These are phyloP conservation scores for Cairneyella variabilis DNA, from an alignment of 495 filamentous ascomycete species.

Conservation along the genomic window DNA sequence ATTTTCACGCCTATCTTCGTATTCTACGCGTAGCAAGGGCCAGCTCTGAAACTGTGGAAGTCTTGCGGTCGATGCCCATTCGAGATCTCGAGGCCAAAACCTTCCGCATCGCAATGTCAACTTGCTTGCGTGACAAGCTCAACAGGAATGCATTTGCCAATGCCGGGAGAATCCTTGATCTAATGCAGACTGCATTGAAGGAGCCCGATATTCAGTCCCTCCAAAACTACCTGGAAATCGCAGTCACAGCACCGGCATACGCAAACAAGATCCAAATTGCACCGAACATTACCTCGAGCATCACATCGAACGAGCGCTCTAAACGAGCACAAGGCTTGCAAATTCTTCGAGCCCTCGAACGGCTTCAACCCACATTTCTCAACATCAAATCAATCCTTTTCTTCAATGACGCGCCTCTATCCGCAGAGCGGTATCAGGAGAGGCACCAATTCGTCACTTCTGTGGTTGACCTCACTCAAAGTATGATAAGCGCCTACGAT, in stretches of 20 bases:
- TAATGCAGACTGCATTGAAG: slow-evolving; percentile 44
- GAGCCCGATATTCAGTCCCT: slow-evolving; percentile 40
- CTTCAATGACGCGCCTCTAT: not conserved
- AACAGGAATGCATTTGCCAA: slow-evolving; percentile 58
- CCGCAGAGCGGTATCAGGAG: not conserved
- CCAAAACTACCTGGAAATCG: slow-evolving; percentile 35
- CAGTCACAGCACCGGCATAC: slow-evolving; percentile 11
- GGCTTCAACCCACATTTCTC: slow-evolving; percentile 14
- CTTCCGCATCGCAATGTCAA: slow-evolving; percentile 67
- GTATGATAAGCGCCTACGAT: slow-evolving; percentile 22
- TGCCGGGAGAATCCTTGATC: slow-evolving; percentile 52
- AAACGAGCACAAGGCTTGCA: slow-evolving; percentile 16
- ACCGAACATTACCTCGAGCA: not conserved
- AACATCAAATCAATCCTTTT: slow-evolving; percentile 18
- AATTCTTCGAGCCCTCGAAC: slow-evolving; percentile 21
- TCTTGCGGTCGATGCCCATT: slow-evolving; percentile 49
- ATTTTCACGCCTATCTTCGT: slow-evolving; percentile 62
- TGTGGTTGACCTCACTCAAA: not conserved
- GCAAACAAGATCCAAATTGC: not conserved
- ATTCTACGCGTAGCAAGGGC: slow-evolving; percentile 61
- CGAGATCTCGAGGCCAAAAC: slow-evolving; percentile 41
- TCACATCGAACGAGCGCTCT: not conserved
- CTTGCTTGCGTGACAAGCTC: slow-evolving; percentile 65
- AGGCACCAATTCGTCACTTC: not conserved
- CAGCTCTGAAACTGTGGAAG: slow-evolving; percentile 46